A percentile compares a stretch with the other conserved stretches of the same genome.
Conservation (phyloP, 2,329 filamentous ascomycete species). For the Colletotrichum sp. region DNA sequence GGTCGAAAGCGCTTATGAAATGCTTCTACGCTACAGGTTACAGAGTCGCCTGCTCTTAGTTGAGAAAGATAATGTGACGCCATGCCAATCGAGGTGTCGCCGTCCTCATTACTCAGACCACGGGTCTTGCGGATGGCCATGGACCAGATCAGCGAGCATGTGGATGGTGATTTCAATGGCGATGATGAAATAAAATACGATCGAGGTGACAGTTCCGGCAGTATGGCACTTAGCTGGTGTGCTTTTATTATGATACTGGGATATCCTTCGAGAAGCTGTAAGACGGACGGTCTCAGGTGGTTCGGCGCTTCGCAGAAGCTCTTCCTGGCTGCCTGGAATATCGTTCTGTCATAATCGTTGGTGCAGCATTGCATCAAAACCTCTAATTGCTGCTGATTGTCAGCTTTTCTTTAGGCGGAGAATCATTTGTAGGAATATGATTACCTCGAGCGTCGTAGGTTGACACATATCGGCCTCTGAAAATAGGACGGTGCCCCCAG, state of each 20-base stretch:
- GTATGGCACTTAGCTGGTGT: neutral
- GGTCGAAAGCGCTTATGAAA: neutral
- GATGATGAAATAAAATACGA: neutral
- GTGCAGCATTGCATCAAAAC: neutral
- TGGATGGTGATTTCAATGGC: neutral
- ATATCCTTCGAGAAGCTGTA: neutral
- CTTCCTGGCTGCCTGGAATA: neutral
- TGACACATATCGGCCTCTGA: neutral
- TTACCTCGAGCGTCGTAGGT: neutral
- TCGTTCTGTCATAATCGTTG: neutral
- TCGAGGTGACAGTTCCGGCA: neutral
- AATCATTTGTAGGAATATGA: neutral
- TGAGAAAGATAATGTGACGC: neutral
- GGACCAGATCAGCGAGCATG: neutral
- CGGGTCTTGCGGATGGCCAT: neutral
- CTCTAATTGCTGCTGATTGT: neutral
- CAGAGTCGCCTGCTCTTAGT: neutral
- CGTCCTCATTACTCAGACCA: neutral
- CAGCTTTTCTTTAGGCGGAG: fast-evolving
- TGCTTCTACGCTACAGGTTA: fast-evolving
- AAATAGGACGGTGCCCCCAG: neutral
- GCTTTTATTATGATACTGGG: neutral
- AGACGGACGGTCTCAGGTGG: neutral
- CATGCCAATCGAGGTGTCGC: neutral
- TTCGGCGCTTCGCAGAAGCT: neutral